These are phyloP conservation scores for Endogone sp. DNA, from an alignment of 192 early-diverging fungal genomes.

Conservation along the genomic window DNA sequence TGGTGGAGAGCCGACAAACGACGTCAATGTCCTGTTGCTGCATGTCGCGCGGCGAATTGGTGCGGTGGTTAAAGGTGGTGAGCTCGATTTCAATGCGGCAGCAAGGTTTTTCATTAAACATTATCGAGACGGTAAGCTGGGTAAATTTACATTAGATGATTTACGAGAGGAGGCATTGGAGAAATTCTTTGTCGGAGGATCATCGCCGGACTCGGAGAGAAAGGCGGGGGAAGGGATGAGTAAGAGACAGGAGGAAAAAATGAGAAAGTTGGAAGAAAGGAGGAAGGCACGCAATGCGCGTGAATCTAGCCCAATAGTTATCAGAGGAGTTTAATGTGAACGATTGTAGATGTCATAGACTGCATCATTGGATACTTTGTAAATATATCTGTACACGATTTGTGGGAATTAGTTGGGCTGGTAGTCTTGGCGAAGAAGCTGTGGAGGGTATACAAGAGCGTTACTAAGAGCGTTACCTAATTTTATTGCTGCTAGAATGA, in stretches of 20 bases:
- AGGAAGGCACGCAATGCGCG: conserved; percentile 19
- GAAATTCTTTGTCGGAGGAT: conserved; percentile 37
- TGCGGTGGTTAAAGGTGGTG: conserved; percentile 60
- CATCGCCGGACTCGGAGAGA: background rate
- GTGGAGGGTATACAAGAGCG: no score
- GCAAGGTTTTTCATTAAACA: conserved; percentile 69
- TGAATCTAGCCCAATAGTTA: background rate
- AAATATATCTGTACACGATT: no score
- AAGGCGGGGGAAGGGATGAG: conserved; percentile 14
- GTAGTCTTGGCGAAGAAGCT: no score
- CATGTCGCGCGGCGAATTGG: conserved; percentile 65
- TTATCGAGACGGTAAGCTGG: conserved; percentile 83
- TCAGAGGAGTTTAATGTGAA: background rate
- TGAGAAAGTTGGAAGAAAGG: conserved; percentile 38
- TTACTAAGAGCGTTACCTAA: no score
- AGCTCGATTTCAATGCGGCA: conserved; percentile 60
- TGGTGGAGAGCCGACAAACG: conserved; percentile 56
- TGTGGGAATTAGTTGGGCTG: no score
- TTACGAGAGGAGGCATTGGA: conserved; percentile 45
- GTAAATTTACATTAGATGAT: conserved; percentile 81
- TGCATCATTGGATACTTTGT: background rate
- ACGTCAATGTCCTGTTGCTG: conserved; percentile 59
- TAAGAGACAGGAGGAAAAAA: conserved; percentile 45
- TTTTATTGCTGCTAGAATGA: no score
- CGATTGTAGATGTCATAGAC: background rate